Percentiles rank a stretch among this genome's conserved stretches.
These are phyloP conservation scores for Yamadazyma buinensis DNA, from an alignment of 1,139 yeast genomes.

Conservation along the genomic window DNA sequence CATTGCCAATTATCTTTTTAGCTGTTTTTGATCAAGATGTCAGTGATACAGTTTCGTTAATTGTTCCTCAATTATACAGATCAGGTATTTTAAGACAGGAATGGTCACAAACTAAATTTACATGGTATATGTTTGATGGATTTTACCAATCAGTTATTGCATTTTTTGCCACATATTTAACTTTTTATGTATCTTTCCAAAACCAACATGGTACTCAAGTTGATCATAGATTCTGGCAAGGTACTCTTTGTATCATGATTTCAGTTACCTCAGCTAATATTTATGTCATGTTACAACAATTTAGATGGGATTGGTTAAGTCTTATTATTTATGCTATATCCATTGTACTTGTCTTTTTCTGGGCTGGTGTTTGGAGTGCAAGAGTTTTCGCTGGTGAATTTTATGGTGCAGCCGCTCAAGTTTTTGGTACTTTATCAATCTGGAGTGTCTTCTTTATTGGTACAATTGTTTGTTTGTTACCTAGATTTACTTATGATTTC, in stretches of 20 bases:
- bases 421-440: constrained; percentile 47
- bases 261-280: constrained; percentile 52
- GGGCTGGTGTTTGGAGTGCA: constrained; percentile 63
- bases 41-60: constrained; percentile 50
- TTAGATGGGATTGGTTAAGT: constrained; percentile 62
- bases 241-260: constrained; percentile 45
- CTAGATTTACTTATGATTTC: constrained; percentile 51
- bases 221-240: constrained; percentile 60
- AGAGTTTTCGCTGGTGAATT: constrained; percentile 41
- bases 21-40: constrained; percentile 64
- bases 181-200: constrained; percentile 43
- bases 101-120: constrained; percentile 51
- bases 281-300: constrained; percentile 52
- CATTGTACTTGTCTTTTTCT: constrained; percentile 50
- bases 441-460: constrained; percentile 54
- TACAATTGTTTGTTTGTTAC: constrained; percentile 44
- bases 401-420: constrained; percentile 53
- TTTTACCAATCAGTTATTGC: constrained; percentile 54
- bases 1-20: constrained; percentile 56
- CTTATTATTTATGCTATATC: constrained; percentile 47
- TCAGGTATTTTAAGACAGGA: constrained; percentile 51
- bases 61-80: constrained; percentile 58
- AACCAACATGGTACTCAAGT: constrained; percentile 46
- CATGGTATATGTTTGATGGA: constrained; percentile 59
- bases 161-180: constrained; percentile 53